Evolutionary conservation across 306 rosid species (phyloP).

Genomic region (Crotalaria pallida): DNA sequence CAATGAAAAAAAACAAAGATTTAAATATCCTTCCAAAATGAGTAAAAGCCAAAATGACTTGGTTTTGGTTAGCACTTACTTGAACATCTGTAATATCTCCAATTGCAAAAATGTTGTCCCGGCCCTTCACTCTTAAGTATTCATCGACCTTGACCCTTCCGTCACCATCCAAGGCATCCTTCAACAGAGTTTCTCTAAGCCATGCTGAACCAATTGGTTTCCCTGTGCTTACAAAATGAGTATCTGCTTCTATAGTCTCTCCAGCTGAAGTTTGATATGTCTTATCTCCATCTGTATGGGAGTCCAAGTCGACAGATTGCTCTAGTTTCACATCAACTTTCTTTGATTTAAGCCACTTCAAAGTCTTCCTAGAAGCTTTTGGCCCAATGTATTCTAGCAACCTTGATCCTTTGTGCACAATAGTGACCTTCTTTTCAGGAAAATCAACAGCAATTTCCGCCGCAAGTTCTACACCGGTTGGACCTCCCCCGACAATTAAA

Average conservation of each 20-base stretch:
- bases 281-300: constrained; percentile 28
- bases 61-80: constrained; percentile 37
- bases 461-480: constrained; percentile 89
- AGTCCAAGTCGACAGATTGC: constrained; percentile 36
- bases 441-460: constrained; percentile 75
- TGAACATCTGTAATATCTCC: constrained; percentile 77
- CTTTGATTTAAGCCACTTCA: constrained; percentile 50
- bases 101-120: constrained; percentile 52
- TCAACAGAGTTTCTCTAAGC: constrained; percentile 52
- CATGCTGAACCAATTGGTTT: constrained; percentile 51
- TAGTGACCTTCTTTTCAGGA: constrained; percentile 58
- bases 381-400: constrained; percentile 70
- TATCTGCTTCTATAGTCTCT: constrained; percentile 55
- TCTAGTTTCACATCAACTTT: constrained; percentile 56
- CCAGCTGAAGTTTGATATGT: constrained; percentile 54
- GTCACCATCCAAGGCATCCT: constrained; percentile 34
- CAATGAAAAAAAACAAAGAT: neutral
- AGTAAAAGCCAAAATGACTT: neutral
- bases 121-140: constrained; percentile 52
- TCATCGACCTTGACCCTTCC: constrained; percentile 73
- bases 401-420: constrained; percentile 76
- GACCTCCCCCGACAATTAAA: constrained; percentile 87
- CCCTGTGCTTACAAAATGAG: constrained; percentile 57
- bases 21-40: neutral
- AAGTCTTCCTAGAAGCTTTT: constrained; percentile 61